These are phyloP conservation scores for Plasmodium ovale DNA, from an alignment of 169 alveolate species.

Conservation along the genomic window DNA sequence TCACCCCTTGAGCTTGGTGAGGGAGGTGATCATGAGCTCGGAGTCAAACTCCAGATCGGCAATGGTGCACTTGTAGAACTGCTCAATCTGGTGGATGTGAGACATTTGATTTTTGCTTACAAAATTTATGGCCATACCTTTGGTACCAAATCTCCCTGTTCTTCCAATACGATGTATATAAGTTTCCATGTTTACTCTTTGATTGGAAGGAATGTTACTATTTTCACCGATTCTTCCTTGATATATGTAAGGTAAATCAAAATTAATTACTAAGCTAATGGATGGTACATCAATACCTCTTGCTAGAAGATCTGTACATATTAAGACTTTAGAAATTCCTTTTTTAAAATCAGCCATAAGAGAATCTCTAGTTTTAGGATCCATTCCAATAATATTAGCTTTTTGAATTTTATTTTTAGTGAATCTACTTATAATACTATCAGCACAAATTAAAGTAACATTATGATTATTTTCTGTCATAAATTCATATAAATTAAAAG, in stretches of 20 bases:
- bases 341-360: conserved; percentile 96
- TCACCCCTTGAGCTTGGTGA: conserved; percentile 77
- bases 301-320: conserved; percentile 97
- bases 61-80: conserved; percentile 78
- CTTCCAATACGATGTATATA: conserved; percentile 98
- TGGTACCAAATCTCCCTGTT: conserved; percentile 97
- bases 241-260: conserved; percentile 92
- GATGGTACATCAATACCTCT: conserved; percentile 99
- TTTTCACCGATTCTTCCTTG: conserved; percentile 78
- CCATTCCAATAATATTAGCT: conserved; percentile 91
- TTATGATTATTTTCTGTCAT: conserved; percentile 86
- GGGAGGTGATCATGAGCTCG: conserved; percentile 53
- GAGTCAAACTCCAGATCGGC: conserved; percentile 71
- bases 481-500: conserved; percentile 92
- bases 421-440: conserved; percentile 72
- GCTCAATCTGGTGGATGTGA: conserved; percentile 83
- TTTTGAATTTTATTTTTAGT: conserved; percentile 79
- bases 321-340: conserved; percentile 96
- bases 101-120: conserved; percentile 80
- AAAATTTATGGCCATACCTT: conserved; percentile 96
- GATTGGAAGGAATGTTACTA: background rate
- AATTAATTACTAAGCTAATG: conserved; percentile 95
- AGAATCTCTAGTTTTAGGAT: conserved; percentile 94
- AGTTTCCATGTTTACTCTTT: conserved; percentile 85
- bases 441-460: conserved; percentile 76